phyloP scores from a whole-genome alignment of 208 protist genomes.

The Trypanosoma scelopori region DNA sequence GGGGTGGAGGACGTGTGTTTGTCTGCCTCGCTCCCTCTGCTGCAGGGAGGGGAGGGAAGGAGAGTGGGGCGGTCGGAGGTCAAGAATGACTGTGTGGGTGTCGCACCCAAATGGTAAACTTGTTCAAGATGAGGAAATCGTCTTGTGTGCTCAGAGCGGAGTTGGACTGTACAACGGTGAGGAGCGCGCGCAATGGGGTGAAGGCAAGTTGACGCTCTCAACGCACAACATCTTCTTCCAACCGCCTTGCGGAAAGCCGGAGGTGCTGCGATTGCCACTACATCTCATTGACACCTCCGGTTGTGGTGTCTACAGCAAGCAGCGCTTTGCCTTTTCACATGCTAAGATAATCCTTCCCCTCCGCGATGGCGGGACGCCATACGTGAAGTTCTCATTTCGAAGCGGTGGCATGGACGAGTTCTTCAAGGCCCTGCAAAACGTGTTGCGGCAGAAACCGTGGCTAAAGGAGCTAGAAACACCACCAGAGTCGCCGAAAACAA shows the following conservation, averaged over 20 bases:
- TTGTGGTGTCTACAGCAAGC: constrained; percentile 29
- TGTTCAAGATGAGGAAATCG: constrained; percentile 48
- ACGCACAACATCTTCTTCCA: constrained; percentile 70
- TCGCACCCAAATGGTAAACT: constrained; percentile 29
- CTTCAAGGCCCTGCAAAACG: constrained; percentile 36
- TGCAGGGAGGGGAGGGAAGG: too few species aligned
- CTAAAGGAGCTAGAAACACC: background rate
- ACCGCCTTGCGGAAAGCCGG: constrained; percentile 8
- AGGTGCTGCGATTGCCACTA: constrained; percentile 47
- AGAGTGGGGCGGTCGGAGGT: background rate
- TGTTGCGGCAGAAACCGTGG: constrained; percentile 51
- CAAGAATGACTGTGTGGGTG: constrained; percentile 58
- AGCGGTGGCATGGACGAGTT: constrained; percentile 56
- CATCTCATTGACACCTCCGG: constrained; percentile 39
- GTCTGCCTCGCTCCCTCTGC: too few species aligned
- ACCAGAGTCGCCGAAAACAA: background rate
- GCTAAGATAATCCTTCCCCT: constrained; percentile 68
- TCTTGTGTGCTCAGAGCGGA: constrained; percentile 42
- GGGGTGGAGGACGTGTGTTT: too few species aligned
- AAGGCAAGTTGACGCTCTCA: constrained; percentile 64
- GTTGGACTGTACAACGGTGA: constrained; percentile 59
- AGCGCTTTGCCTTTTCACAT: constrained; percentile 46
- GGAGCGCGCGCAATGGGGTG: constrained; percentile 48
- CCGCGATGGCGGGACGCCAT: constrained; percentile 23
- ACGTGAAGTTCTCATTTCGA: constrained; percentile 60